Base-by-base conservation (phyloP, 2,329 filamentous ascomycete species). In the Pestalotiopsis sp. region DNA sequence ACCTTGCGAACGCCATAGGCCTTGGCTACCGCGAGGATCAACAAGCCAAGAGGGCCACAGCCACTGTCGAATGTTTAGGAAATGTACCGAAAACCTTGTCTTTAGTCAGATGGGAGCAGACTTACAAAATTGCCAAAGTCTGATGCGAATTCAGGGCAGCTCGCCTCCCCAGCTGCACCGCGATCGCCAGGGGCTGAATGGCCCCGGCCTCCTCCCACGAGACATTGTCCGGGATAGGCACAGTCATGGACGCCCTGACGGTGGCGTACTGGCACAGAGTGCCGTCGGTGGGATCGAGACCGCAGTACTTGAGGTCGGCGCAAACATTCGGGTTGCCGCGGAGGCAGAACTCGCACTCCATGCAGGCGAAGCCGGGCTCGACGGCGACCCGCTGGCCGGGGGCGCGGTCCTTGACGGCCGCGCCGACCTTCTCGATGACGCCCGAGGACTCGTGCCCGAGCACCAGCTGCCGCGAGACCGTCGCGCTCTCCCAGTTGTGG, bases 401-500 rank as follows among this genome's bases (percentile, higher is more conserved):
- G 20, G 39, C 39, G 17, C 62, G 62, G 62, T 65, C 62, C 12
- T 65, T 65, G 0, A 65, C 62, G 23, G 39, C 39, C 20, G 62
- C 23, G 38, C 62, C 62, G 27, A 65, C 62, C 23, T 52, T 12
- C 62, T 65, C 62, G 23, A 65, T 65, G 13, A 65, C 39, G 20
- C 62, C 62, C 41, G 62, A 65, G 17, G 62, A 65, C 41, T 65
- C 62, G 62, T 65, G 62, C 7, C 62, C 62, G 6, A 65, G 62
- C 13, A 65, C 62, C 9, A 65, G 62, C 41, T 65, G 62, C 41
- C 27, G 23, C 7, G 62, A 65, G 4, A 65, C 62, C 11, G 62
- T 52, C 1, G 62, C 62, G 41, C 62, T 65, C 62, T 65, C 62
- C 62, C 62, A 65, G 62, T 65, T 65, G 41, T 65, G 62, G 62